Evolutionary conservation across 768 basidiomycete species (phyloP).

Genomic region (Coprinellus micaceus): DNA sequence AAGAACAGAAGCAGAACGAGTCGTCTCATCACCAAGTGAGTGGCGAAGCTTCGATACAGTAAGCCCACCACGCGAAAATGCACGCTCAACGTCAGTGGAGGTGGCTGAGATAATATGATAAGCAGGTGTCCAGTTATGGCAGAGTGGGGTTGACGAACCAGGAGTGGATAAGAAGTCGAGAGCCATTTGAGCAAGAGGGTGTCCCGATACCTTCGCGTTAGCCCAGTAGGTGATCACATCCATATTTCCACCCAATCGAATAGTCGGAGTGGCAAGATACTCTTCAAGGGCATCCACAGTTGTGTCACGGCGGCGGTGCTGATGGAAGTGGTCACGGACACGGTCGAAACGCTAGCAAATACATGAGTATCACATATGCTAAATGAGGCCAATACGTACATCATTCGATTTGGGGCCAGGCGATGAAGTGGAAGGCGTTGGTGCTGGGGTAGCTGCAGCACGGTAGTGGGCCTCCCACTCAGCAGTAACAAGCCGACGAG

Average conservation of each 20-base stretch:
- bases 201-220: background rate
- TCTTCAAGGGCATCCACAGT: background rate
- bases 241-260: background rate
- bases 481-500: constrained; percentile 10
- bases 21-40: background rate
- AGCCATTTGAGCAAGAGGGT: background rate
- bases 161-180: background rate
- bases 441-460: background rate
- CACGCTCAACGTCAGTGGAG: background rate
- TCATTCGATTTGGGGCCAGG: background rate
- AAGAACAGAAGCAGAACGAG: background rate
- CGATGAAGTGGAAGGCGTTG: background rate
- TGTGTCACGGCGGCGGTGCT: background rate
- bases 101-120: background rate
- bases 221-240: background rate
- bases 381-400: background rate
- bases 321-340: background rate
- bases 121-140: background rate
- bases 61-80: background rate
- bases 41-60: background rate
- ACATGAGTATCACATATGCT: background rate
- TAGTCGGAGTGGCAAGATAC: background rate
- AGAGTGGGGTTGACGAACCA: background rate
- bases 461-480: constrained; percentile 3
- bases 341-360: background rate